Evolutionary conservation across 2,329 filamentous ascomycete species (phyloP).

Genomic region (Fusarium sp.): DNA sequence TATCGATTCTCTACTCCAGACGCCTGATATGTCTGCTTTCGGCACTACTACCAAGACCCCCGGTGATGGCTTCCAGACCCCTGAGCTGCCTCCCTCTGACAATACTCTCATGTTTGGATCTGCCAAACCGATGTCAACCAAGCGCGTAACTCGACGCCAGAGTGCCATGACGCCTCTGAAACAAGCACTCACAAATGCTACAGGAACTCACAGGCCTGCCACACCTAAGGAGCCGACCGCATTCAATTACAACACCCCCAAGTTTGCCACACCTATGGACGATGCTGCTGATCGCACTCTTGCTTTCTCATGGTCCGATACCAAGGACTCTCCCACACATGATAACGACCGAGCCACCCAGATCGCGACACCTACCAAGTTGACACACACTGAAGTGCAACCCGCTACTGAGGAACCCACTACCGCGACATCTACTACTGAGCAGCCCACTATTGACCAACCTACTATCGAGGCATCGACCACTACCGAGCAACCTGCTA

Average conservation of each 20-base stretch:
- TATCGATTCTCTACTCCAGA: conserved; percentile 5
- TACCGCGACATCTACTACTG: not conserved
- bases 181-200: not conserved
- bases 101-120: conserved; percentile 17
- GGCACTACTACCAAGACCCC: not conserved
- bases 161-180: conserved; percentile 14
- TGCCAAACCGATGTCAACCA: not conserved
- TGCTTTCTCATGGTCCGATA: not conserved
- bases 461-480: too few relatives aligned
- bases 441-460: too few relatives aligned
- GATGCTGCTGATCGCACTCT: not conserved
- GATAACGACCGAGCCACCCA: not conserved
- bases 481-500: too few relatives aligned
- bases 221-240: not conserved
- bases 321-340: not conserved
- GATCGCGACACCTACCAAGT: too few relatives aligned
- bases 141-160: conserved; percentile 13
- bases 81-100: conserved; percentile 17
- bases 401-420: not conserved
- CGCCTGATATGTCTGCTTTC: conserved; percentile 15
- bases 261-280: not conserved
- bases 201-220: not conserved
- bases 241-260: not conserved
- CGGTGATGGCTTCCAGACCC: conserved; percentile 11
- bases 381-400: too few relatives aligned